phyloP scores from a whole-genome alignment of 306 rosid genomes.

The Vachellia collinsii region DNA sequence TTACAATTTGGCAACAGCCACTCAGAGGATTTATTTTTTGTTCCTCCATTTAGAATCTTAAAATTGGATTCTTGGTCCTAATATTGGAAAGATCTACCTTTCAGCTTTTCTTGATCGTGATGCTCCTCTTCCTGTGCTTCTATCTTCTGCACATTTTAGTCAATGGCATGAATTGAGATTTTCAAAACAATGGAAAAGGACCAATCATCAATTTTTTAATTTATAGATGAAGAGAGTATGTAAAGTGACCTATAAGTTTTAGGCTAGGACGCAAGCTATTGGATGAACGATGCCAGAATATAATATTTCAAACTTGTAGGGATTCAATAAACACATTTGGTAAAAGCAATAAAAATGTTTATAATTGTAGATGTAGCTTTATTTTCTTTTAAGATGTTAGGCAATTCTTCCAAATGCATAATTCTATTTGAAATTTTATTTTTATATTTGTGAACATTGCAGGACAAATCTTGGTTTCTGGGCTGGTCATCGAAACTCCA shows the following conservation, averaged over 20 bases:
- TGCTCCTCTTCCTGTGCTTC: neutral
- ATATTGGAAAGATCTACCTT: neutral
- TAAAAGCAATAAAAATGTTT: slow-evolving; percentile 14
- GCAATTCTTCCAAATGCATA: slow-evolving; percentile 10
- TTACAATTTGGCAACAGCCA: neutral
- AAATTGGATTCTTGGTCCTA: neutral
- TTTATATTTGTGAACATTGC: slow-evolving; percentile 41
- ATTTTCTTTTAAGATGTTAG: slow-evolving; percentile 27
- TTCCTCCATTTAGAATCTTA: neutral
- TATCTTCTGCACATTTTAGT: slow-evolving; percentile 5
- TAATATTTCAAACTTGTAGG: slow-evolving; percentile 4
- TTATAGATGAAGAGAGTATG: neutral
- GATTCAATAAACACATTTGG: slow-evolving; percentile 1
- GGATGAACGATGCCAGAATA: neutral
- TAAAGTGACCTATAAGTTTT: neutral
- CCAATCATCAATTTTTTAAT: neutral
- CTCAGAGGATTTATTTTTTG: neutral
- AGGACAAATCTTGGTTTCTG: slow-evolving; percentile 93
- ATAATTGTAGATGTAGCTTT: slow-evolving; percentile 1
- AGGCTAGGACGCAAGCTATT: neutral
- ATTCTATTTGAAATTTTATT: slow-evolving; percentile 23
- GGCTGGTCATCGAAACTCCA: slow-evolving; percentile 98
- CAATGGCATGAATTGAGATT: neutral
- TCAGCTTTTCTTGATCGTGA: neutral
- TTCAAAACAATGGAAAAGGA: neutral